These are phyloP conservation scores for Nicotiana undulata DNA, from an alignment of 257 asterid species.

Conservation along the genomic window DNA sequence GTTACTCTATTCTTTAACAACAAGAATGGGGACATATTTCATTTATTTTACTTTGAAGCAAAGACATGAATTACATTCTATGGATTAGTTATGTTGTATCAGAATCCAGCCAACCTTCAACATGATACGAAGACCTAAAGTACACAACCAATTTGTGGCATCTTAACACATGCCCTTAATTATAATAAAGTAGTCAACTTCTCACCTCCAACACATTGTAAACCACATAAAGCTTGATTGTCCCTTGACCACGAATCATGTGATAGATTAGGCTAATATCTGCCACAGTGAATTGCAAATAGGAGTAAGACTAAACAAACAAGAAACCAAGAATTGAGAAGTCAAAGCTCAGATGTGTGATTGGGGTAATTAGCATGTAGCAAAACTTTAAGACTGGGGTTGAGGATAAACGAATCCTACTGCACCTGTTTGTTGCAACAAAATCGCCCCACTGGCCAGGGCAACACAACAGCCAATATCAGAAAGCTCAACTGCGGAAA, in stretches of 20 bases:
- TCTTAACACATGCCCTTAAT: not conserved
- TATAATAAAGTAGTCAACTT: not conserved
- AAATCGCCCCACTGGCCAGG: slow-evolving; percentile 63
- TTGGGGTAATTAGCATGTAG: slow-evolving; percentile 6
- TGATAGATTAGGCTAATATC: slow-evolving; percentile 98
- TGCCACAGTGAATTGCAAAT: slow-evolving; percentile 23
- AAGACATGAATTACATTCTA: not conserved
- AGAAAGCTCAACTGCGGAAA: slow-evolving; percentile 79
- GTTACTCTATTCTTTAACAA: not conserved
- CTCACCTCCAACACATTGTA: slow-evolving; percentile 97
- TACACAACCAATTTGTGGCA: not conserved
- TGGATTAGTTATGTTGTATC: not conserved
- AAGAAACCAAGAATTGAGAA: not conserved
- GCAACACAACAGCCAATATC: slow-evolving; percentile 83
- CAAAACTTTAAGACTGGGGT: not conserved
- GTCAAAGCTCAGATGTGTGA: not conserved
- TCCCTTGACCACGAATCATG: slow-evolving; percentile 99
- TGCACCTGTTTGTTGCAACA: slow-evolving; percentile 89
- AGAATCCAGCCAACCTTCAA: not conserved
- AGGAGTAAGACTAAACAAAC: not conserved
- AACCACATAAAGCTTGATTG: slow-evolving; percentile 89
- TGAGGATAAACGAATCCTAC: slow-evolving; percentile 1
- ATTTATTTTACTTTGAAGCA: not conserved
- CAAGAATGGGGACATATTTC: not conserved
- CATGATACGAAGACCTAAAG: not conserved